Percentiles rank a stretch among this genome's conserved stretches.
phyloP scores from a whole-genome alignment of 2,329 filamentous ascomycete genomes.

The Alternaria burnsii region DNA sequence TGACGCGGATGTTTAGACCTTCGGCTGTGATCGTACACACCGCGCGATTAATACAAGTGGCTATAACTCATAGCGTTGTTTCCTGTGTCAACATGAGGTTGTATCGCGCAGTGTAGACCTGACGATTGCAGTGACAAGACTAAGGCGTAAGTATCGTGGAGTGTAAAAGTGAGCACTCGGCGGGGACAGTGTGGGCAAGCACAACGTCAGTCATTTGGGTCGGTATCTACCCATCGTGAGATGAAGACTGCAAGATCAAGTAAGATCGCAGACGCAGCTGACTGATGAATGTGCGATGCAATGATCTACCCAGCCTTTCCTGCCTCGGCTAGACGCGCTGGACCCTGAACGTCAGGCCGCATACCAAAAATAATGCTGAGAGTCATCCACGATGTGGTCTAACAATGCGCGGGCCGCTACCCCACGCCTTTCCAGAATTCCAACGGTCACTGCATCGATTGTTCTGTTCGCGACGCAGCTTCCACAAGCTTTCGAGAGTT shows the following conservation, averaged over 20 bases:
- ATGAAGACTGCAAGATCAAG: not conserved
- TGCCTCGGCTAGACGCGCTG: conserved; percentile 17
- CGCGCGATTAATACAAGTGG: too few species aligned
- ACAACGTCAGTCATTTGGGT: too few species aligned
- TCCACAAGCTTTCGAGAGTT: conserved; percentile 47
- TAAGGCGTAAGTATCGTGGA: not conserved
- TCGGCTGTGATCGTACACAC: not conserved
- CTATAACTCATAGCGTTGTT: too few species aligned
- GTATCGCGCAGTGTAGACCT: not conserved
- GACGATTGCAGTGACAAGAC: not conserved
- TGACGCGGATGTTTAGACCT: not conserved
- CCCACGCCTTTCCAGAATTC: conserved; percentile 41
- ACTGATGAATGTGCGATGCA: not conserved
- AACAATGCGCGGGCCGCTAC: conserved; percentile 39
- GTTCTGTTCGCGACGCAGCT: conserved; percentile 39
- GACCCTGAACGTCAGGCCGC: conserved; percentile 39
- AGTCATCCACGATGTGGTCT: conserved; percentile 26
- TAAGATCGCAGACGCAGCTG: not conserved
- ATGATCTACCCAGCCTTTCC: conserved; percentile 1
- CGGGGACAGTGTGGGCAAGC: not conserved
- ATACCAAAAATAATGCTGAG: conserved; percentile 36
- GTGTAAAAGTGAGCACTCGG: not conserved
- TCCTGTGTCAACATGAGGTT: not conserved
- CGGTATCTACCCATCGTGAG: not conserved
- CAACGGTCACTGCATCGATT: conserved; percentile 35